Evolutionary conservation across 2,329 filamentous ascomycete genomes (phyloP), one percentile per base, ranked within the genome.

Genomic region (Exophiala sp.): DNA sequence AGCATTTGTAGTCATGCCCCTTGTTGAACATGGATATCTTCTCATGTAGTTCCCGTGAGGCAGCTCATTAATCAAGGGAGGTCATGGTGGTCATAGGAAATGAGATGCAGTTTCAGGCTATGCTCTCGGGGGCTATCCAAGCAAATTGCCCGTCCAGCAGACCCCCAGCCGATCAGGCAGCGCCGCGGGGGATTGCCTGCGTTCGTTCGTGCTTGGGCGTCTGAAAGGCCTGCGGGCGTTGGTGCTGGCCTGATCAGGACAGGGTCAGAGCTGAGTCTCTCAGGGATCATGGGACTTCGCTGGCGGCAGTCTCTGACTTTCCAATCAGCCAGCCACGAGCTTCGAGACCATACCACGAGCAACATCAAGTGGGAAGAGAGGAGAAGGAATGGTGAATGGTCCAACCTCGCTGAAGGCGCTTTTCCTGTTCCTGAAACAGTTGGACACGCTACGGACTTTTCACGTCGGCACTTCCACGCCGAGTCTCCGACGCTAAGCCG

Each of bases 391-490:
- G 30, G 13, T 13, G 3, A 8, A 37, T 37, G 14, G 14, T 19
- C 34, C 18, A 18, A n/a, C 19, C 19, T 37, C 14, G 23, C 10
- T 16, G 11, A 2, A 10, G 16, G 18, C 23, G 39, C 46, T 35
- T 43, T 49, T 16, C 46, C 46, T 38, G 46, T 49, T 49, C 46
- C 46, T 49, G 46, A 43, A 49, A 27, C n/a, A 2, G 8, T 18
- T 19, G 5, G 14, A 5, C 34, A 34, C 46, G 18, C 35, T 39
- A 41, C 35, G 35, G 37, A 41, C 46, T 19, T 37, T n/a, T 37
- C 14, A 19, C 18, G 34, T 37, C 34, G 34, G 40, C 13, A 13
- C 24, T 24, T n/a, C 9, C 3, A 6, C 40, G 14, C 40, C 40
- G 40, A 30, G 14, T 5, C 14, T 43, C 21, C 14, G 23, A 14